phyloP scores from a whole-genome alignment of 1,284 basidiomycete species.

The Vanrija sp. region DNA sequence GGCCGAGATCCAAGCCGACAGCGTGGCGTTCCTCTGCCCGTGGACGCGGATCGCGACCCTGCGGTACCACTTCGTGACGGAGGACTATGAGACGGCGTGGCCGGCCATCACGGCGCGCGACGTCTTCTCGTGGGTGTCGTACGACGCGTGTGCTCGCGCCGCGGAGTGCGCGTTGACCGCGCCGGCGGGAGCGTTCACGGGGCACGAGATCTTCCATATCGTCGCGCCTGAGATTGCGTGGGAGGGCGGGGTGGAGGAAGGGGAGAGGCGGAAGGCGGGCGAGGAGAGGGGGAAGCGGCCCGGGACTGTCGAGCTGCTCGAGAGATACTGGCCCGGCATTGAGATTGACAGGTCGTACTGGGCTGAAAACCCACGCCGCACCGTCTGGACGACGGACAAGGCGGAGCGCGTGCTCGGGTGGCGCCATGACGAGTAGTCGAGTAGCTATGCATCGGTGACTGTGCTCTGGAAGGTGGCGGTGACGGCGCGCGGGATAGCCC shows the following conservation, averaged over 20 bases:
- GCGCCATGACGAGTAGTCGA: conserved; percentile 39
- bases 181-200: not conserved
- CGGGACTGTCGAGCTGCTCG: conserved; percentile 22
- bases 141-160: conserved; percentile 33
- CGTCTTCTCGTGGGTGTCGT: conserved; percentile 41
- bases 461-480: no score
- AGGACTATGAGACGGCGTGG: conserved; percentile 11
- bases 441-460: not conserved
- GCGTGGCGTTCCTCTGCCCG: conserved; percentile 24
- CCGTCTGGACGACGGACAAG: conserved; percentile 40
- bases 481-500: no score
- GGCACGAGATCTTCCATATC: conserved; percentile 47
- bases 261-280: conserved; percentile 8
- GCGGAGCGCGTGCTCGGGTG: conserved; percentile 47
- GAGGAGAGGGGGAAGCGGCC: conserved; percentile 13
- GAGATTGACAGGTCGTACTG: conserved; percentile 25
- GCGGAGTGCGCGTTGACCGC: conserved; percentile 36
- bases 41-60: conserved; percentile 38
- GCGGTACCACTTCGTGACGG: conserved; percentile 41
- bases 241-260: conserved; percentile 16
- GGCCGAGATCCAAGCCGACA: conserved; percentile 45
- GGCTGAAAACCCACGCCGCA: conserved; percentile 17
- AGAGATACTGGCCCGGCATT: conserved; percentile 13
- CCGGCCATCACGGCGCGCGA: conserved; percentile 19
- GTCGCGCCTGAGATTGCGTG: conserved; percentile 33